A percentile compares a stretch with the other conserved stretches of the same genome.
phyloP scores from a whole-genome alignment of 768 basidiomycete genomes.

The Lanmaoa rubissima region DNA sequence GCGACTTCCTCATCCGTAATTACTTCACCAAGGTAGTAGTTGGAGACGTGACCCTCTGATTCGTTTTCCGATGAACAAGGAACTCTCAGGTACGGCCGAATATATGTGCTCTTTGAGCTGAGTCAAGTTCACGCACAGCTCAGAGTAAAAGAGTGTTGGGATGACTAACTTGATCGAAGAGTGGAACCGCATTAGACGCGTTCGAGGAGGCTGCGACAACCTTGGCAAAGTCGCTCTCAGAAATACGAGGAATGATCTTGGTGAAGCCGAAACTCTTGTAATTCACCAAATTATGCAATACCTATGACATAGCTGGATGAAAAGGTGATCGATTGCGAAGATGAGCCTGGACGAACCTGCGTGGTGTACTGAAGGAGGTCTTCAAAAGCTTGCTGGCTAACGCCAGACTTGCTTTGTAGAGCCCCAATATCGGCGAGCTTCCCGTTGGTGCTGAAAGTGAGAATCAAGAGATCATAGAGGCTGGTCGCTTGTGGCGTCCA shows the following conservation, averaged over 20 bases:
- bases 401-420: slow-evolving; percentile 52
- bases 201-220: slow-evolving; percentile 64
- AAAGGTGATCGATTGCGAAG: not conserved
- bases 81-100: slow-evolving; percentile 57
- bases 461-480: slow-evolving; percentile 70
- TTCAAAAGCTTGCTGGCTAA: slow-evolving; percentile 63
- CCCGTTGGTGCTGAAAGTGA: slow-evolving; percentile 62
- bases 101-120: slow-evolving; percentile 80
- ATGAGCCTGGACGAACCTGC: slow-evolving; percentile 48
- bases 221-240: slow-evolving; percentile 57
- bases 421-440: slow-evolving; percentile 53
- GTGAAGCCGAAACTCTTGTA: slow-evolving; percentile 83
- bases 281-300: slow-evolving; percentile 52
- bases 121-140: not conserved
- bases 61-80: slow-evolving; percentile 80
- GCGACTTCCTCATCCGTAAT: slow-evolving; percentile 79
- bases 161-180: slow-evolving; percentile 61
- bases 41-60: slow-evolving; percentile 70
- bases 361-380: slow-evolving; percentile 67
- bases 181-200: slow-evolving; percentile 46
- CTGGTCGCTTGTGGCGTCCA: slow-evolving; percentile 71
- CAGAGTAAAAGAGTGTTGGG: not conserved
- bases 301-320: slow-evolving; percentile 19
- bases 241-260: slow-evolving; percentile 77
- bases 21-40: slow-evolving; percentile 79